These are phyloP conservation scores for Penicillium paneum DNA, from an alignment of 2,329 filamentous ascomycete genomes.

Conservation along the genomic window DNA sequence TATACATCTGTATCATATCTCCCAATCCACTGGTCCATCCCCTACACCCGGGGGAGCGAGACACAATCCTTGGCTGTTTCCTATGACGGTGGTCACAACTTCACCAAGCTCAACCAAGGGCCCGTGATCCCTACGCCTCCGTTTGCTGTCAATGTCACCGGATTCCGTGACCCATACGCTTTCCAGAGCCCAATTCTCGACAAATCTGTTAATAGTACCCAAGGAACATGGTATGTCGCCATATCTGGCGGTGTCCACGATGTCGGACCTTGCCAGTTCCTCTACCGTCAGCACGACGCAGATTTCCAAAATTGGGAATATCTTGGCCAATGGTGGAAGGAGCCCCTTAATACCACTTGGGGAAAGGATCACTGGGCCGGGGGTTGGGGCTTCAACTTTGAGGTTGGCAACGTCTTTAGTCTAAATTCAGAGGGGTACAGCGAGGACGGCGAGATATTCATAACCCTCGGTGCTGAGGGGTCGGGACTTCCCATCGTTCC, in stretches of 20 bases:
- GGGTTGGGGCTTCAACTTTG: slow-evolving; percentile 21
- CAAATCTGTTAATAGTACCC: neutral
- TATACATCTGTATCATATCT: slow-evolving; percentile 49
- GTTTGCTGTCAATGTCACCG: slow-evolving; percentile 16
- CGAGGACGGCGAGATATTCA: slow-evolving; percentile 14
- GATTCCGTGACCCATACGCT: slow-evolving; percentile 20
- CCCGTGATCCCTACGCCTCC: slow-evolving; percentile 41
- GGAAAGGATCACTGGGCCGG: slow-evolving; percentile 20
- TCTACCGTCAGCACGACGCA: slow-evolving; percentile 17
- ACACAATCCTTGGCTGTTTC: slow-evolving; percentile 47
- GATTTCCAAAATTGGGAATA: slow-evolving; percentile 22
- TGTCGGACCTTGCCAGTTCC: slow-evolving; percentile 14
- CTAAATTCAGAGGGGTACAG: slow-evolving; percentile 18
- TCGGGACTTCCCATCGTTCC: slow-evolving; percentile 8
- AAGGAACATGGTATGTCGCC: slow-evolving; percentile 19
- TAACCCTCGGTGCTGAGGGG: slow-evolving; percentile 18
- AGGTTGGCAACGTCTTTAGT: slow-evolving; percentile 15
- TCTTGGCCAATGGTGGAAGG: slow-evolving; percentile 21
- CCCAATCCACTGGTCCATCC: slow-evolving; percentile 46
- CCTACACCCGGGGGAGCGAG: slow-evolving; percentile 46
- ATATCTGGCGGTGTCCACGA: slow-evolving; percentile 20
- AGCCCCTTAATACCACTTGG: slow-evolving; percentile 19
- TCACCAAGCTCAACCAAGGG: slow-evolving; percentile 47
- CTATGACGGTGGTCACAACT: slow-evolving; percentile 47
- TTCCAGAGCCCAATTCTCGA: slow-evolving; percentile 17